Percentiles rank a stretch among this genome's conserved stretches.
These are phyloP conservation scores for Hypholoma fasciculare DNA, from an alignment of 768 basidiomycete genomes.

Conservation along the genomic window DNA sequence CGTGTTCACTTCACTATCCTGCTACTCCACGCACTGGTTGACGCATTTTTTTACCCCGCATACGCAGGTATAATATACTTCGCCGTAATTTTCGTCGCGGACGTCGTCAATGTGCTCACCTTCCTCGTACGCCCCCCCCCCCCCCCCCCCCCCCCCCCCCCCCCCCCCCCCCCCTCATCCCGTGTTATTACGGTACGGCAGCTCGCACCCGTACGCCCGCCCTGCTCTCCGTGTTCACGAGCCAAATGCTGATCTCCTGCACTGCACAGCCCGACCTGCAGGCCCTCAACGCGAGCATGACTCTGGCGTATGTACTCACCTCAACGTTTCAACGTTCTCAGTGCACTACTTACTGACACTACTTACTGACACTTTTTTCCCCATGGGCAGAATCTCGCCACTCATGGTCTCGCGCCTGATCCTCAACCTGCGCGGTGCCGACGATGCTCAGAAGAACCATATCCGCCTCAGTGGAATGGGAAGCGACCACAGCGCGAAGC, in stretches of 20 bases:
- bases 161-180: no score
- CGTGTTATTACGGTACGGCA: no score
- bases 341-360: no score
- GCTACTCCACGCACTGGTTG: no score
- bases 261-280: not conserved
- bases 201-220: no score
- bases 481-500: not conserved
- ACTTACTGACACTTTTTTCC: no score
- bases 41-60: no score
- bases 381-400: not conserved
- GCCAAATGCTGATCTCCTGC: no score
- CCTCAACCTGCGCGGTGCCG: not conserved
- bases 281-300: not conserved
- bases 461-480: no score
- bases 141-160: no score
- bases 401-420: not conserved
- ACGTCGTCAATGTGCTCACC: not conserved
- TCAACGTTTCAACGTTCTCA: no score
- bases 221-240: no score
- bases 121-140: not conserved
- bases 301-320: not conserved
- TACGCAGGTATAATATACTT: not conserved
- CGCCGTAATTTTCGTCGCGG: not conserved
- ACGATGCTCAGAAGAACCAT: not conserved
- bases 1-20: not conserved